Percentiles rank a stretch among this genome's conserved stretches.
Evolutionary conservation across 176 grass and related monocot species (phyloP).

Genomic region (Paspalum notatum): DNA sequence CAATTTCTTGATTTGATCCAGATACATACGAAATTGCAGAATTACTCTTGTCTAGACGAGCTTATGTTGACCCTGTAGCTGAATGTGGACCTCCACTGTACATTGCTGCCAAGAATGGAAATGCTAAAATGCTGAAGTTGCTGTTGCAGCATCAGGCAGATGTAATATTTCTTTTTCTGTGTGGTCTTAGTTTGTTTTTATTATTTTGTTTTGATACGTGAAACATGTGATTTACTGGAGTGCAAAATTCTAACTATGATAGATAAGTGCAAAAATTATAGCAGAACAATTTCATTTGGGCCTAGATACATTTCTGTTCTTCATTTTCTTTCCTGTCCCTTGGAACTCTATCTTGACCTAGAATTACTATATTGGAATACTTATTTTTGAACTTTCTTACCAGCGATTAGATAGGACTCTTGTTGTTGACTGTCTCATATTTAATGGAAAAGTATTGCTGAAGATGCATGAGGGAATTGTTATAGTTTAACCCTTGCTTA

Average conservation of each 20-base stretch:
- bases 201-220: background rate
- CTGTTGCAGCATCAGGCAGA: conserved; percentile 28
- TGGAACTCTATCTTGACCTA: background rate
- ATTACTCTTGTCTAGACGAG: conserved; percentile 7
- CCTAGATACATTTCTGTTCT: background rate
- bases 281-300: background rate
- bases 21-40: conserved; percentile 25
- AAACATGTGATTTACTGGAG: background rate
- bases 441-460: background rate
- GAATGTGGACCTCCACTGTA: conserved; percentile 22
- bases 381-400: background rate
- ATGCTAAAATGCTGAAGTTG: conserved; percentile 28
- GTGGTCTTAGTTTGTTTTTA: no score
- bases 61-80: background rate
- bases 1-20: background rate
- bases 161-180: conserved; percentile 24
- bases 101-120: conserved; percentile 25
- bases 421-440: background rate
- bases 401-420: background rate
- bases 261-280: background rate
- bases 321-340: background rate
- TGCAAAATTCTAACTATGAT: background rate
- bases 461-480: background rate
- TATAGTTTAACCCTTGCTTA: background rate
- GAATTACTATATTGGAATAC: background rate